Evolutionary conservation across 495 filamentous ascomycete genomes (phyloP).

Genomic region (Podospora bellae-mahoneyi): DNA sequence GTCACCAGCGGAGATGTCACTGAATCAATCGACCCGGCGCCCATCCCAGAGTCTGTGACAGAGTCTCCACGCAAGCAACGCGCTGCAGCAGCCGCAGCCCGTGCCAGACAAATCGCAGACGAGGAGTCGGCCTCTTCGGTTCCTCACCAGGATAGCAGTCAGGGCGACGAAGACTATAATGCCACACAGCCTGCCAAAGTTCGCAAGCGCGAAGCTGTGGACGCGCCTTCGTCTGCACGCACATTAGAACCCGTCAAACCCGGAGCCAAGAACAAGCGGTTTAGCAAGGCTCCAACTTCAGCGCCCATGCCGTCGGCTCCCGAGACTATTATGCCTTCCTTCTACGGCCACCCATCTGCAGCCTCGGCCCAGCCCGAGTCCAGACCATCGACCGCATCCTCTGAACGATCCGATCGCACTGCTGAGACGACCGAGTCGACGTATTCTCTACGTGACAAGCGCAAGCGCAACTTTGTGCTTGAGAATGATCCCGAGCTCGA

Average conservation of each 20-base stretch:
- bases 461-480: slow-evolving; percentile 36
- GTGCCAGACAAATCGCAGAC: slow-evolving; percentile 7
- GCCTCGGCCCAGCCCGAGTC: slow-evolving; percentile 29
- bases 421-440: slow-evolving; percentile 33
- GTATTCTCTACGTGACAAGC: slow-evolving; percentile 39
- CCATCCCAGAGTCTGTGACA: slow-evolving; percentile 4
- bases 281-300: slow-evolving; percentile 10
- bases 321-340: slow-evolving; percentile 30
- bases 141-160: not conserved
- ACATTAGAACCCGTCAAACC: not conserved
- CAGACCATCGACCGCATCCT: slow-evolving; percentile 35
- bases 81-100: slow-evolving; percentile 6
- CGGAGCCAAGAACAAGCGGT: not conserved
- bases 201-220: slow-evolving; percentile 22
- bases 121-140: slow-evolving; percentile 4
- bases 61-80: slow-evolving; percentile 23
- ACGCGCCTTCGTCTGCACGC: not conserved
- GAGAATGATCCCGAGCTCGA: slow-evolving; percentile 37
- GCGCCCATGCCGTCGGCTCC: slow-evolving; percentile 16
- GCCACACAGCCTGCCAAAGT: slow-evolving; percentile 19
- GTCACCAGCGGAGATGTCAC: slow-evolving; percentile 21
- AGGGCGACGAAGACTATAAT: slow-evolving; percentile 21
- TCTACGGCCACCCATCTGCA: slow-evolving; percentile 27
- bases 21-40: not conserved
- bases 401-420: slow-evolving; percentile 28